Percentiles rank a stretch among this genome's conserved stretches.
phyloP scores from a whole-genome alignment of 805 yeast genomes.

The Metschnikowia henanensis region DNA sequence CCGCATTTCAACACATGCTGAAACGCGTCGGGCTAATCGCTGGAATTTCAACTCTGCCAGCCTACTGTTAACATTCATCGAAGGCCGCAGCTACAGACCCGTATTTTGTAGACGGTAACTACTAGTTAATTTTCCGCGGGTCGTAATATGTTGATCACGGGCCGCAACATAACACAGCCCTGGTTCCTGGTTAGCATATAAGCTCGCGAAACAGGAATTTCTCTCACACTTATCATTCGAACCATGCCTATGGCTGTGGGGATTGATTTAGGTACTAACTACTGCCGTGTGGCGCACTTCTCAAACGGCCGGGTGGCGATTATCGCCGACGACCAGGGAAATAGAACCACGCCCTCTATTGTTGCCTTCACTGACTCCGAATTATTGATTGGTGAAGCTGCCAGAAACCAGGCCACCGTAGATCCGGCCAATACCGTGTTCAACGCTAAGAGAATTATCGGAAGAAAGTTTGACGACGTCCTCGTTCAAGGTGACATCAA shows the following conservation, averaged over 20 bases:
- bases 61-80: too few relatives aligned
- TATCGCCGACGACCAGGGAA: constrained; percentile 35
- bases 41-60: too few relatives aligned
- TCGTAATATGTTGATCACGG: too few relatives aligned
- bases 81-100: too few relatives aligned
- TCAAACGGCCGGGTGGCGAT: constrained; percentile 35
- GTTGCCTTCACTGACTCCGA: constrained; percentile 35
- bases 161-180: too few relatives aligned
- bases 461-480: constrained; percentile 29
- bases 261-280: constrained; percentile 35
- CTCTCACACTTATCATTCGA: background rate
- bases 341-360: constrained; percentile 35
- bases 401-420: constrained; percentile 36
- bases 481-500: constrained; percentile 31
- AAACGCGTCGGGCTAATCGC: too few relatives aligned
- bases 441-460: constrained; percentile 36
- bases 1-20: too few relatives aligned
- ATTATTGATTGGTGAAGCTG: constrained; percentile 35
- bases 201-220: too few relatives aligned
- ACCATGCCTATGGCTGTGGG: constrained; percentile 33
- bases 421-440: constrained; percentile 34
- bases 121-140: too few relatives aligned
- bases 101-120: too few relatives aligned
- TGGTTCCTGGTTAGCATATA: too few relatives aligned
- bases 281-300: constrained; percentile 36